Evolutionary conservation across 2,329 filamentous ascomycete species (phyloP), one percentile per base, ranked within the genome.

Genomic region (Fusarium foetens): DNA sequence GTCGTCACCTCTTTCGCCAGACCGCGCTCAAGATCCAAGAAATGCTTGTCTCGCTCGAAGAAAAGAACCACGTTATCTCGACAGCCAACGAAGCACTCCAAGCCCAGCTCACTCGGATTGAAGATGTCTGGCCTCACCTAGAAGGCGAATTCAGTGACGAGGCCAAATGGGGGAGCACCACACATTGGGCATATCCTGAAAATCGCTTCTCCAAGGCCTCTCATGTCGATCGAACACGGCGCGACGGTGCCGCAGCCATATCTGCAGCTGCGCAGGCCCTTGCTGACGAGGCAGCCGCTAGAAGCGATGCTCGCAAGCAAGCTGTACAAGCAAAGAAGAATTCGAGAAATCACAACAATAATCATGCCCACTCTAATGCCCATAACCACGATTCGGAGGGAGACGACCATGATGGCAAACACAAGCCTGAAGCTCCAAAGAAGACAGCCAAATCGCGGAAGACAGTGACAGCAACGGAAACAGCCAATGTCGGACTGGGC

Each of bases 41-140:
- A 75, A 93, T 98, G 86, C 90, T 98, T 48, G 90, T 94, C 52
- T 95, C 95, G 3, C 88, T 98, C 41, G 96, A 99, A 79, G 96
- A 99, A 83, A 99, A 99, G 84, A 97, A 98, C 75, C 95, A 98
- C 75, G 96, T 99, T 75, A 92, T 98, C 63, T 92, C 93, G 41
- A 97, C 95, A 21, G 95, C 96, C 60, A 96, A 95, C 77, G 93
- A 97, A 75, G 94, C 95, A 49, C 89, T 98, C 17, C 90, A 94
- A 73, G 93, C 93, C 79, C 94, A 98, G 78, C 87, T 98, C 39
- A 85, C 89, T 66, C 93, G 97, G 58, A 90, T 98, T 78, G 93
- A 97, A 79, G 92, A 93, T 75, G 92, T 97, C 36, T 97, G 93
- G 87, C 92, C 94, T 25, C 91, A 95, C 82, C 89, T 98, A 63